These are phyloP conservation scores for Teunomyces aglyptinius DNA, from an alignment of 805 yeast species.

Conservation along the genomic window DNA sequence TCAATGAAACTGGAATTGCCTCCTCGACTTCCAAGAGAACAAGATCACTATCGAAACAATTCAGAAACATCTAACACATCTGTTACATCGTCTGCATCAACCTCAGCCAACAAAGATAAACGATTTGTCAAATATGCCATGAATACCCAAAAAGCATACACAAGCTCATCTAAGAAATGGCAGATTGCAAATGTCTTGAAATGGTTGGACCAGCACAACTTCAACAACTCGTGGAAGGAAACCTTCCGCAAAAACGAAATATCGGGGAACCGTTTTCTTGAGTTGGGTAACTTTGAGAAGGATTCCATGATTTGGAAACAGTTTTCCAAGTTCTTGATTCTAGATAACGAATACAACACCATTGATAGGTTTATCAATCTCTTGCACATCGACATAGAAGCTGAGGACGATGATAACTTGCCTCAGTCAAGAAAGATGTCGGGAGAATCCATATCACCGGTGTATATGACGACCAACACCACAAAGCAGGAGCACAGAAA, in stretches of 20 bases:
- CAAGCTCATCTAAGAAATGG: conserved; percentile 60
- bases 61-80: conserved; percentile 37
- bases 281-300: conserved; percentile 62
- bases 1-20: background rate
- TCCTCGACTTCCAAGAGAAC: background rate
- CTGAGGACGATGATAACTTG: conserved; percentile 7
- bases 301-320: conserved; percentile 47
- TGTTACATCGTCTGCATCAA: conserved; percentile 28
- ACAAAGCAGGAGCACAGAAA: conserved; percentile 31
- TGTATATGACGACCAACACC: conserved; percentile 4
- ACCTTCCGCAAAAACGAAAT: conserved; percentile 58
- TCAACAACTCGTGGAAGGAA: conserved; percentile 72
- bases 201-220: conserved; percentile 70
- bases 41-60: conserved; percentile 28
- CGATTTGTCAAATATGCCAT: conserved; percentile 43
- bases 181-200: conserved; percentile 58
- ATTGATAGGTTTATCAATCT: conserved; percentile 53
- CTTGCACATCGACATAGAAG: conserved; percentile 30
- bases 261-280: conserved; percentile 61
- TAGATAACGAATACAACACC: conserved; percentile 51
- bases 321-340: conserved; percentile 29
- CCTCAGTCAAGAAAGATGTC: conserved; percentile 18
- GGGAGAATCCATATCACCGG: conserved; percentile 16
- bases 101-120: conserved; percentile 34
- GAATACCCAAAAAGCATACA: conserved; percentile 28